Base-by-base conservation (phyloP, 805 yeast genomes). In the Scheffersomyces spartinae region DNA sequence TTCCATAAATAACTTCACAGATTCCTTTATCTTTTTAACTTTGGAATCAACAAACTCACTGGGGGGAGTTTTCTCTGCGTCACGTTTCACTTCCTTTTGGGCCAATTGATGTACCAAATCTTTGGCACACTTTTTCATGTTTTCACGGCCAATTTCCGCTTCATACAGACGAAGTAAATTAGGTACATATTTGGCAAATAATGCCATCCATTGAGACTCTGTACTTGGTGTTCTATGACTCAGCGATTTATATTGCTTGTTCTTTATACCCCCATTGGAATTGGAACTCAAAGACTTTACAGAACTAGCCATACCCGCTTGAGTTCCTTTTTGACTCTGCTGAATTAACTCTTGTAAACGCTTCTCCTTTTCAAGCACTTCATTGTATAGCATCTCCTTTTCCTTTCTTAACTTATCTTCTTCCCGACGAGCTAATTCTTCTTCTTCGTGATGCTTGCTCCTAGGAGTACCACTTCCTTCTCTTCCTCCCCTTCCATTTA, bases 111-210 rank as follows among this genome's bases (percentile, higher is more conserved):
- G 68, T 4, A 77, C 84, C 30, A 88, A 71, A 25, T 85, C 95
- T 32, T 72, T 68, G 3, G 95, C 82, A 50, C 85, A 78, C 19
- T 65, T 65, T 51, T 86, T 88, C 26, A 83, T 43, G 29, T 71
- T 64, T 4, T 80, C 94, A 30, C 71, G 74, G 4, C 84, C 85
- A 13, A 88, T 59, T 27, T 72, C 74, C 3, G 59, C 45, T 35
- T 71, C 77, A 47, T 78, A 71, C 36, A 69, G 71, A 35, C 74
- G 73, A 28, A 86, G 61, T 42, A 80, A 49, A 40, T 85, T 84
- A 7, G 96, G 96, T 7, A 88, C 80, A 38, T 71, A 61, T 9
- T 63, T 52, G 2, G 95, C 96, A 45, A 88, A 71, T 17, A 58
- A 36, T 20, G 43, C 46, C 5, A 52, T 58, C 74, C 74, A 68